A percentile compares a stretch with the other conserved stretches of the same genome.
Evolutionary conservation across 176 grass and related monocot genomes (phyloP).

Genomic region (Bonia amplexicaulis): DNA sequence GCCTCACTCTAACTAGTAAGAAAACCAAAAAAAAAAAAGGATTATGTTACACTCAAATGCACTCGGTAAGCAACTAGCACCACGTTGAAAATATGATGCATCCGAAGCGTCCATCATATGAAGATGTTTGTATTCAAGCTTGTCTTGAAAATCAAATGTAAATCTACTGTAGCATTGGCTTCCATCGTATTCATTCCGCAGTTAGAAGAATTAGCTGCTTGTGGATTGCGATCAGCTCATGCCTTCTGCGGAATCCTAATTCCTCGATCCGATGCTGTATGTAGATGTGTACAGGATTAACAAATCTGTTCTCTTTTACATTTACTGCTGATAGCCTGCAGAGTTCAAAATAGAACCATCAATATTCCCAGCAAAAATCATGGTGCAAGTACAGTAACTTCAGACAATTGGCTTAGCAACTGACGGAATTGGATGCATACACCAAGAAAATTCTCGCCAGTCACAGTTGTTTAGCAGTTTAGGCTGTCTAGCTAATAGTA

Average conservation of each 20-base stretch:
- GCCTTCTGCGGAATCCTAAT: slow-evolving; percentile 19
- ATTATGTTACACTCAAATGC: slow-evolving; percentile 34
- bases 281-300: slow-evolving; percentile 36
- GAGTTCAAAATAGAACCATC: neutral
- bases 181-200: neutral
- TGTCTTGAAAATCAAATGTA: slow-evolving; percentile 15
- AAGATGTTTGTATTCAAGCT: neutral
- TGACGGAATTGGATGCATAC: neutral
- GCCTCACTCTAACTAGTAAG: neutral
- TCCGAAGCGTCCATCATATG: neutral
- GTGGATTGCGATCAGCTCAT: neutral
- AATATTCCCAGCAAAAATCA: slow-evolving; percentile 4
- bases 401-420: neutral
- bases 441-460: neutral
- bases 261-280: slow-evolving; percentile 25
- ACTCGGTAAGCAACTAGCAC: slow-evolving; percentile 7
- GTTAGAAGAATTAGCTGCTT: slow-evolving; percentile 25
- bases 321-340: slow-evolving; percentile 26
- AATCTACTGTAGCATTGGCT: neutral
- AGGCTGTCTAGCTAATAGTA: neutral
- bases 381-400: neutral
- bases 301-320: slow-evolving; percentile 21
- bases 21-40: neutral
- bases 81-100: slow-evolving; percentile 9
- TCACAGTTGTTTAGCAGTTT: neutral